These are phyloP conservation scores for Saccharum officinarum DNA, from an alignment of 176 grass and related monocot genomes.

Conservation along the genomic window DNA sequence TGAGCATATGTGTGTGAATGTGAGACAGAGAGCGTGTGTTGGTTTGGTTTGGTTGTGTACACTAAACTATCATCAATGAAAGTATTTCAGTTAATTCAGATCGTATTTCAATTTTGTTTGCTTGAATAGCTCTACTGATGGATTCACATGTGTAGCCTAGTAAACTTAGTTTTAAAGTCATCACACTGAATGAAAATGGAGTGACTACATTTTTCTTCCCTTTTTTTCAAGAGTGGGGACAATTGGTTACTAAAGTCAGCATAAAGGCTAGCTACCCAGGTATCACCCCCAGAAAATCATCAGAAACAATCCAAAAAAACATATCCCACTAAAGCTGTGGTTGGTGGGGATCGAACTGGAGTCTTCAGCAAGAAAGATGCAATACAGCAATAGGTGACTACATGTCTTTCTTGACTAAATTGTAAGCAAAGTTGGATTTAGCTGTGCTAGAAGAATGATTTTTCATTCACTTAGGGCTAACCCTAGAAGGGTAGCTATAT, in stretches of 20 bases:
- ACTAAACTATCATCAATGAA: not conserved
- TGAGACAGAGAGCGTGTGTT: not conserved
- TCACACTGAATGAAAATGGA: not conserved
- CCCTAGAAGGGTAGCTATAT: no score
- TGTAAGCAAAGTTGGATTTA: not conserved
- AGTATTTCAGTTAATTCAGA: constrained; percentile 7
- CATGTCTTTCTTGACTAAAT: not conserved
- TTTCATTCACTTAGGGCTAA: no score
- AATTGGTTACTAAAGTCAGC: not conserved
- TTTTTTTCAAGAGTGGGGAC: not conserved
- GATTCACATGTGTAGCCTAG: not conserved
- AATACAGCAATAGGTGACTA: not conserved
- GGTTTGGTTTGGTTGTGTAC: not conserved
- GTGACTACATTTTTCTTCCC: not conserved
- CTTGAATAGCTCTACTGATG: not conserved
- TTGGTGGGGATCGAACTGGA: not conserved
- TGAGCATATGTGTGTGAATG: not conserved
- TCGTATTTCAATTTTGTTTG: not conserved
- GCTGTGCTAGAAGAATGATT: no score
- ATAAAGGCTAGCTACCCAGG: not conserved
- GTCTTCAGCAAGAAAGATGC: not conserved
- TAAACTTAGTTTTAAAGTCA: not conserved
- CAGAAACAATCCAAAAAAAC: constrained; percentile 2
- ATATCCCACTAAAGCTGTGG: not conserved
- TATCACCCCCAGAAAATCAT: not conserved